phyloP scores from a whole-genome alignment of 2,329 filamentous ascomycete species.

The Tolypocladium endophyticum region DNA sequence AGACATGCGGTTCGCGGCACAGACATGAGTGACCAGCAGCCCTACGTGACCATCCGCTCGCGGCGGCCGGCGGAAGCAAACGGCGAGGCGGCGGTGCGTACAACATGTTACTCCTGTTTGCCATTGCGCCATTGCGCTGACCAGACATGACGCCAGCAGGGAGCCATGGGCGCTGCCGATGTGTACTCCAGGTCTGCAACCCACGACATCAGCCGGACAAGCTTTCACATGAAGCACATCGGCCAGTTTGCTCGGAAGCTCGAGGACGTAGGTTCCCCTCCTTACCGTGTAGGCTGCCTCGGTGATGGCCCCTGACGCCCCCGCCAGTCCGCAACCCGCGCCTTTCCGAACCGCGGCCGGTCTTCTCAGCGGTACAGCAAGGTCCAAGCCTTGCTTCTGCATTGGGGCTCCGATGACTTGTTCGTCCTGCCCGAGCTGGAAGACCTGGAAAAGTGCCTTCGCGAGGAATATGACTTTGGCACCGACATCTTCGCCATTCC shows the following conservation, averaged over 20 bases:
- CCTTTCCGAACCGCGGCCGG: constrained; percentile 45
- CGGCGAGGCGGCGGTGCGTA: constrained; percentile 38
- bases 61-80: constrained; percentile 33
- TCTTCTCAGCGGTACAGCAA: constrained; percentile 44
- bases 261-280: constrained; percentile 34
- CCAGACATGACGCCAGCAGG: neutral
- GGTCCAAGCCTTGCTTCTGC: constrained; percentile 42
- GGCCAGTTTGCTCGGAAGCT: constrained; percentile 42
- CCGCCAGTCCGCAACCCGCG: constrained; percentile 38
- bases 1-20: neutral
- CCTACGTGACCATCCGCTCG: constrained; percentile 44
- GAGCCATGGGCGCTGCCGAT: constrained; percentile 8
- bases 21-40: constrained; percentile 30
- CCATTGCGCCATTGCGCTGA: neutral
- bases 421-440: constrained; percentile 49
- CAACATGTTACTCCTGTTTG: too few species aligned
- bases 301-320: neutral
- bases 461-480: constrained; percentile 43
- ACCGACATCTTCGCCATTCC: constrained; percentile 49
- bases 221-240: constrained; percentile 47
- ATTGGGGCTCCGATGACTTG: constrained; percentile 48
- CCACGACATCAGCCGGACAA: constrained; percentile 47
- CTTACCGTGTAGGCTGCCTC: neutral
- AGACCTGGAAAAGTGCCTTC: constrained; percentile 42
- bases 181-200: constrained; percentile 29